Base-by-base conservation (phyloP, 2,329 filamentous ascomycete species). In the Tolypocladium sp. region DNA sequence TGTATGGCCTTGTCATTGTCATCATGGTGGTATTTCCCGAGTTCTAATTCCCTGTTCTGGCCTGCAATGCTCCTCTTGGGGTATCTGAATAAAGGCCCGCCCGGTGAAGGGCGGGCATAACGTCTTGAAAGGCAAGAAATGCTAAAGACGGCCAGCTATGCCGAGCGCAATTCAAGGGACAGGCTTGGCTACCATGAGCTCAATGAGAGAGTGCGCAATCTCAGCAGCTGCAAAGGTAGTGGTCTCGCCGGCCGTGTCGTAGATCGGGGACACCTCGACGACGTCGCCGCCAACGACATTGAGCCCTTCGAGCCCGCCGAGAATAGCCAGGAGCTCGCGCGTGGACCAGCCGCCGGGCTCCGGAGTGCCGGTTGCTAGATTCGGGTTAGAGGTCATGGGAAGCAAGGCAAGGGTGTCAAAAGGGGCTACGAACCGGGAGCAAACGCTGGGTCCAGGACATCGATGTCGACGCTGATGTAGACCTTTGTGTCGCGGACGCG, bases 331-430 rank as follows among this genome's bases (percentile, higher is more conserved):
- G 63, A 95, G 76, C 75, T 95, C 91, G 52, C 91, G 79, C 25
- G 88, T 92, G 3, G 89, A 92, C 91, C 91, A 95, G 30, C 91
- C 91, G 60, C 91, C 90, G 0, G 90, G 87, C 75, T 94, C 91
- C 0, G 91, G 91, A 0, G 91, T 94, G 0, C 91, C 91, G 0
- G 90, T 93, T 1, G 86, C 89, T 3, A 88, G 38, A 33, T 25
- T 17, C 49, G 17, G 30, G 49, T 52, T 10, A 52, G 49, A n/a
- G 35, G 10, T 42, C 33, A 55, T 5, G 17, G 20, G 42, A 25
- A 17, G 8, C 17, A 41, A 3, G 3, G 27, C 22, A 25, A 20
- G 13, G 22, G n/a, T 30, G 2, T 37, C 13, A 35, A 9, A n/a
- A 27, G 40, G 22, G 30, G 46, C 13, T 1, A 38, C 57, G 13